A percentile compares a stretch with the other conserved stretches of the same genome.
Conservation (phyloP, 495 filamentous ascomycete genomes). For the Trichoderma orchidacearum region DNA sequence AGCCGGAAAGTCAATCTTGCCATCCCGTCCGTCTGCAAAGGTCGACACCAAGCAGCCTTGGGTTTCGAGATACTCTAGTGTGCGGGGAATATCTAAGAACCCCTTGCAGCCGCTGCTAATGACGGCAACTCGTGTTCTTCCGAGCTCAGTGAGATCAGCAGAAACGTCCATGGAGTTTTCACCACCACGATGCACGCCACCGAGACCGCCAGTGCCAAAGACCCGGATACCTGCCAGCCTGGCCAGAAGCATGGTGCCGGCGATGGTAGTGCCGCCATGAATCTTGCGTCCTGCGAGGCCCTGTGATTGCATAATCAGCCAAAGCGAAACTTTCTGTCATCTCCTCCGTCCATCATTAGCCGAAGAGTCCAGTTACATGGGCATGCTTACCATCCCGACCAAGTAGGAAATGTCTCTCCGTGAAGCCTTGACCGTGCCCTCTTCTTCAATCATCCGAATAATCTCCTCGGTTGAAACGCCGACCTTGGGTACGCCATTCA, state of each 20-base stretch:
- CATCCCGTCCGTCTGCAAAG: conserved; percentile 64
- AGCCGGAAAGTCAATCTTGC: conserved; percentile 63
- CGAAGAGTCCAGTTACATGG: conserved; percentile 1
- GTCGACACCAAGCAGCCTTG: conserved; percentile 79
- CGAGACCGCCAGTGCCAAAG: conserved; percentile 75
- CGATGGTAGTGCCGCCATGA: conserved; percentile 84
- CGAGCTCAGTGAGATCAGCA: conserved; percentile 87
- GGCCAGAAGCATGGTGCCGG: conserved; percentile 84
- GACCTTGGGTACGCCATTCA: conserved; percentile 69
- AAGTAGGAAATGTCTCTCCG: conserved; percentile 74
- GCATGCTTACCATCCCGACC: conserved; percentile 51
- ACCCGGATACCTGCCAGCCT: conserved; percentile 79
- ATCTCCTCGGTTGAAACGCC: conserved; percentile 61
- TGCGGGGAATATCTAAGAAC: conserved; percentile 83
- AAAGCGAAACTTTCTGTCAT: neutral
- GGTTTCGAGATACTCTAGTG: conserved; percentile 89
- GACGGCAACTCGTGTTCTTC: conserved; percentile 81
- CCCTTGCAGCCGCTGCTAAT: conserved; percentile 87
- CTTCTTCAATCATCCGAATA: conserved; percentile 51
- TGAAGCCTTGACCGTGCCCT: conserved; percentile 63
- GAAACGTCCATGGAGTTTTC: conserved; percentile 84
- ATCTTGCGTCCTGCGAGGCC: conserved; percentile 48
- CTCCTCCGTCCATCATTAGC: neutral
- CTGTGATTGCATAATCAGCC: conserved; percentile 20
- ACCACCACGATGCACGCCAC: conserved; percentile 86